Evolutionary conservation across 352 stramenopile species (phyloP).

Genomic region (Plasmopara viticola): DNA sequence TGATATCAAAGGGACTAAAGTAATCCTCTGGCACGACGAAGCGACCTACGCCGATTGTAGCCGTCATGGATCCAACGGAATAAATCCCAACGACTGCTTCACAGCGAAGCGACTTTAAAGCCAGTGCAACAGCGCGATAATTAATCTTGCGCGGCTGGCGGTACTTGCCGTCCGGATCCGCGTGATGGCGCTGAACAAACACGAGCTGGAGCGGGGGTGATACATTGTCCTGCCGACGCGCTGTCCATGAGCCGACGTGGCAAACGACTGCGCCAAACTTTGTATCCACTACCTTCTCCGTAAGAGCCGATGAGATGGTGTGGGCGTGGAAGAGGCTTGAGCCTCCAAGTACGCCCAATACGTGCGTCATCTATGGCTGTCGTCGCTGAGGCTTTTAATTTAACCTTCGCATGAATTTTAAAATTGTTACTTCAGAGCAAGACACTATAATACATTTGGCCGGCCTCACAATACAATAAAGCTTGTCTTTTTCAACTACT

Average conservation of each 20-base stretch:
- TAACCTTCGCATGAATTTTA: no score
- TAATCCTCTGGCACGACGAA: constrained; percentile 83
- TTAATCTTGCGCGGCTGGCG: constrained; percentile 84
- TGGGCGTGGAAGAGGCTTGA: constrained; percentile 82
- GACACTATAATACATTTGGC: no score
- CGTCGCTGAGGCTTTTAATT: no score
- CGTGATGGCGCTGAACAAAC: constrained; percentile 84
- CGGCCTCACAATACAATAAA: no score
- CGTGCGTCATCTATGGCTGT: constrained; percentile 16
- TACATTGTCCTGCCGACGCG: constrained; percentile 4
- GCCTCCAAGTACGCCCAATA: constrained; percentile 81
- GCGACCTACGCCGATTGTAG: constrained; percentile 19
- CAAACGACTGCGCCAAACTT: constrained; percentile 59
- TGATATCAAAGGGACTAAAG: constrained; percentile 84
- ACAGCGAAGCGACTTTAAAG: constrained; percentile 51
- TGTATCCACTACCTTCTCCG: constrained; percentile 55
- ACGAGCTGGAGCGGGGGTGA: constrained; percentile 44
- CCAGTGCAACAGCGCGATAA: constrained; percentile 67
- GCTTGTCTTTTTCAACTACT: no score
- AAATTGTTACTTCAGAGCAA: no score
- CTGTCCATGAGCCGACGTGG: constrained; percentile 48
- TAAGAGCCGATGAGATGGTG: constrained; percentile 45
- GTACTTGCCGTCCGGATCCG: constrained; percentile 63
- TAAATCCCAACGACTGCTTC: constrained; percentile 79
- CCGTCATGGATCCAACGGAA: constrained; percentile 83